Evolutionary conservation across 31 red algal genomes (phyloP).

Genomic region (Asparagopsis taxiformis): DNA sequence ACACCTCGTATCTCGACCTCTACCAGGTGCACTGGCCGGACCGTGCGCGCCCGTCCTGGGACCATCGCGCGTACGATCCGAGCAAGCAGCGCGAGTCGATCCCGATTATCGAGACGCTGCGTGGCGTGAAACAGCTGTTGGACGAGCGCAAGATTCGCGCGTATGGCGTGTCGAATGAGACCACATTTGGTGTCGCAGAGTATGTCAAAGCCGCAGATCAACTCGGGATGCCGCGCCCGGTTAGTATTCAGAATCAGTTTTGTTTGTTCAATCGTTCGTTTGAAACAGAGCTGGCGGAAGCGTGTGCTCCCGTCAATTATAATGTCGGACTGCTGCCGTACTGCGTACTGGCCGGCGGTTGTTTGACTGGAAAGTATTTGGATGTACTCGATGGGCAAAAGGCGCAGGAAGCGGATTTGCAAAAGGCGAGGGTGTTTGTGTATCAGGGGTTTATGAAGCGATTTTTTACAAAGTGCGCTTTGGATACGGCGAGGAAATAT

Average conservation of each 20-base stretch:
- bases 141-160: too few relatives aligned
- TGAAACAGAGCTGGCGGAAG: slow-evolving; percentile 69
- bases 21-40: too few relatives aligned
- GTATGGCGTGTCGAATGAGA: slow-evolving; percentile 54
- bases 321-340: slow-evolving; percentile 75
- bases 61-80: too few relatives aligned
- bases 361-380: slow-evolving; percentile 62
- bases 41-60: too few relatives aligned
- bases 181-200: slow-evolving; percentile 34
- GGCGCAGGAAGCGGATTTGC: neutral
- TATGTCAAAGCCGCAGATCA: slow-evolving; percentile 61
- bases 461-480: slow-evolving; percentile 43
- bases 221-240: slow-evolving; percentile 59
- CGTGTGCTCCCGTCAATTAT: slow-evolving; percentile 46
- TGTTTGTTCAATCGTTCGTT: slow-evolving; percentile 75
- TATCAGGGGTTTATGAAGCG: slow-evolving; percentile 81
- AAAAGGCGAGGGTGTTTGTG: slow-evolving; percentile 40
- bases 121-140: slow-evolving; percentile 66
- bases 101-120: slow-evolving; percentile 83
- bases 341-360: slow-evolving; percentile 85
- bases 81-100: too few relatives aligned
- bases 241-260: slow-evolving; percentile 88
- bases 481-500: slow-evolving; percentile 66
- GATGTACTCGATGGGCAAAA: neutral
- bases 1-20: too few relatives aligned